Base-by-base conservation (phyloP, 2,329 filamentous ascomycete genomes). In the Stagonosporopsis chrysanthemi region DNA sequence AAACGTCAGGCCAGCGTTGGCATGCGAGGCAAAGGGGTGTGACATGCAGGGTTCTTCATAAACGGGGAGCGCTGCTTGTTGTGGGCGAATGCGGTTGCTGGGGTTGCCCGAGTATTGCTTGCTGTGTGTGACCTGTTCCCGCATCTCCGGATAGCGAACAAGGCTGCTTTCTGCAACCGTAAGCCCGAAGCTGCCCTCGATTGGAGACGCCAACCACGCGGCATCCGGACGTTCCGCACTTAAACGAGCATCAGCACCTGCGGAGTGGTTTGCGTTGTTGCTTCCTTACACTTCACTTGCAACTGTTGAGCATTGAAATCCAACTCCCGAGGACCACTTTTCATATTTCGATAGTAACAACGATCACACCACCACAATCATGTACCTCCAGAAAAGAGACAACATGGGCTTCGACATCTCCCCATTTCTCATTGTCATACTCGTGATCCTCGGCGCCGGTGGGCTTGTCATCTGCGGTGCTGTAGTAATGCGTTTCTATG, bases 391-490 rank as follows among this genome's bases (percentile, higher is more conserved):
- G 9, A 68, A 67, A 47, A 61, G 67, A 61, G 63, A 67, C 51
- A 69, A 71, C 52, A 69, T 67, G 62, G 71, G 63, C 29, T 73
- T 67, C 55, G 42, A 62, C 1, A 60, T 75, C 19, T 61, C 62
- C 29, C 70, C 69, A 5, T 35, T 56, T 12, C 54, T 67, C 12
- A 71, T 75, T 57, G 66, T 74, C 38, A 61, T 75, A 46, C 62
- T 74, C 6, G 63, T 67, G 45, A 72, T 74, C 43, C 61, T 74
- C 8, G 70, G 67, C 26, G 62, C 63, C 2, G 68, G 64, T 7
- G 49, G 56, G 2, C 29, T 68, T 3, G 62, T 74, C 26, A 54
- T 62, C 36, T 61, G 63, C 22, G 60, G 62, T 23, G 70, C 64
- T 33, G 72, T 64, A 14, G 36, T 73, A 8, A 51, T 60, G 17